Percentiles rank a stretch among this genome's conserved stretches.
These are phyloP conservation scores for Gentiana straminea DNA, from an alignment of 257 asterid genomes.

Conservation along the genomic window DNA sequence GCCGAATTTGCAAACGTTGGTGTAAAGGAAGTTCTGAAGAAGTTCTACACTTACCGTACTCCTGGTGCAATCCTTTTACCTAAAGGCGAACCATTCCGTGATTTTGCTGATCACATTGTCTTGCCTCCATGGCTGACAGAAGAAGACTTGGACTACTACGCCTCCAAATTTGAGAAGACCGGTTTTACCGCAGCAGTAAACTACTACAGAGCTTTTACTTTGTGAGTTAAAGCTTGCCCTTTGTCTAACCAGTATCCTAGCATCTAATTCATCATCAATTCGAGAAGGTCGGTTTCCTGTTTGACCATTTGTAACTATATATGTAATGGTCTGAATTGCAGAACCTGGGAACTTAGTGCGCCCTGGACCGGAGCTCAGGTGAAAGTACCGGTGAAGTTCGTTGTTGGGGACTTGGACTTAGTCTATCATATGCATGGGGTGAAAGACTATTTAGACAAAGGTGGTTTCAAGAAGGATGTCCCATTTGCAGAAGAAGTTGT, in stretches of 20 bases:
- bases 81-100: conserved; percentile 8
- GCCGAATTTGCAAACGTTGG: conserved; percentile 13
- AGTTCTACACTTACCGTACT: conserved; percentile 1
- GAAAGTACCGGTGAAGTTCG: conserved; percentile 48
- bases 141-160: conserved; percentile 40
- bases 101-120: conserved; percentile 7
- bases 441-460: conserved; percentile 48
- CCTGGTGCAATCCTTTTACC: conserved; percentile 12
- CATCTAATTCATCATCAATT: neutral
- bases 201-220: conserved; percentile 38
- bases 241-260: too few species aligned
- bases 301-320: neutral
- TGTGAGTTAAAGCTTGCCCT: conserved; percentile 18
- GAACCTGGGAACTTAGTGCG: conserved; percentile 56
- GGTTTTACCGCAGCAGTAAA: conserved; percentile 65
- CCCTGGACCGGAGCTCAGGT: conserved; percentile 60
- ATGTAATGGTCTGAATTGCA: conserved; percentile 14
- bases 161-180: conserved; percentile 27
- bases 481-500: conserved; percentile 50
- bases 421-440: conserved; percentile 37
- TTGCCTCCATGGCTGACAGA: conserved; percentile 39
- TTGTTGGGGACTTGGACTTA: conserved; percentile 54
- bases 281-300: too few species aligned
- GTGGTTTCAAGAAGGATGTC: conserved; percentile 44
- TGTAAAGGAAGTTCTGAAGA: conserved; percentile 7